Conservation (phyloP, 129 eudicot species). For the Flaveria linearis region DNA sequence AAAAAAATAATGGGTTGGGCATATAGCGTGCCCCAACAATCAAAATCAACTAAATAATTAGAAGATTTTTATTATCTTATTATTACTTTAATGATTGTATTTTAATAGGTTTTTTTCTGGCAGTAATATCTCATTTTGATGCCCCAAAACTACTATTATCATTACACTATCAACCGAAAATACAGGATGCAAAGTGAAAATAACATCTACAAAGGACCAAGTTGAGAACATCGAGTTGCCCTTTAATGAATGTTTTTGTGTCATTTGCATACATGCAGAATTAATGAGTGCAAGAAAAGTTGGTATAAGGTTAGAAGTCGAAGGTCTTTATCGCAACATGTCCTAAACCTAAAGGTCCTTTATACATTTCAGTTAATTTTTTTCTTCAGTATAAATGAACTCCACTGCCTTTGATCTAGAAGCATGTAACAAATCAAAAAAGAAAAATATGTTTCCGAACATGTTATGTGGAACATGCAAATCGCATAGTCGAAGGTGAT, state of each 20-base stretch:
- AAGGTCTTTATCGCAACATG: conserved; percentile 17
- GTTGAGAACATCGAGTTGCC: conserved; percentile 6
- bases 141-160: too few species aligned
- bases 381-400: conserved; percentile 22
- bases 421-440: background rate
- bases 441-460: conserved; percentile 27
- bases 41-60: background rate
- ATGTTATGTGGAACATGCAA: conserved; percentile 37
- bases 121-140: too few species aligned
- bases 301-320: background rate
- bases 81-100: background rate
- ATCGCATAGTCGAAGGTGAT: conserved; percentile 35
- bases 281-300: background rate
- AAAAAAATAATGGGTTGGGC: conserved; percentile 16
- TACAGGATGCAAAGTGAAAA: background rate
- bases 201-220: background rate
- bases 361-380: conserved; percentile 6
- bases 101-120: background rate
- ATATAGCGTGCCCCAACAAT: background rate
- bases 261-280: background rate
- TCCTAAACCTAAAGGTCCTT: conserved; percentile 16
- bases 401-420: conserved; percentile 6
- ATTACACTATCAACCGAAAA: too few species aligned
- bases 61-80: background rate
- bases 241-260: background rate